Evolutionary conservation across 83 land plant genomes (phyloP), one percentile per base, ranked within the genome.

Genomic region (Diphasiastrum complanatum): DNA sequence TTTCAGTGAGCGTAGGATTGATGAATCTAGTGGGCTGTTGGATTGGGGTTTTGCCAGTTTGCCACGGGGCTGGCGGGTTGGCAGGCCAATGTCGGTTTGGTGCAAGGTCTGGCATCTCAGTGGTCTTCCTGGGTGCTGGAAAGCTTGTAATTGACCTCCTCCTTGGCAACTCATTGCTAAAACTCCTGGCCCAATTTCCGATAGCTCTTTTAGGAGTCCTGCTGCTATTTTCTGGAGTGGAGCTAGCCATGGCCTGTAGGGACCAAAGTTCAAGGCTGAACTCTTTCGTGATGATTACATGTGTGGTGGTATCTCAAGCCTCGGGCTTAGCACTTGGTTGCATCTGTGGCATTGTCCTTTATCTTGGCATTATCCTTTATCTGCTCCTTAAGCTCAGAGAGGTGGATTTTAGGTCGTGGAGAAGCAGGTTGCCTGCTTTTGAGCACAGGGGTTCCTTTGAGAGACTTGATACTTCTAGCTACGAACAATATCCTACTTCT

Each of bases 21-120:
- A 54, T 54, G 58, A 54, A 54, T 33, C 14, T 22, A 33, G 33
- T 54, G 10, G 58, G 58, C 10, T 54, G 58, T 33, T 54, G 58
- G 58, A 18, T 54, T 28, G 58, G 58, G 33, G 58, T 33, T 4
- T 6, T 54, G 10, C 58, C 58, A 28, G 58, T 54, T 25, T 54
- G 58, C 58, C 58, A 54, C n/a, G 58, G 58, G 16, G 58, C 58
- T 30, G 58, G 58, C 6, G 58, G 58, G 29, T 25, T 54, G 33
- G 58, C 58, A 22, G 58, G 58, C 10, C 58, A 54, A 33, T 54
- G 29, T 28, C 33, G 58, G n/a, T 54, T 54, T 28, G 58, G 58
- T 4, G 58, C 58, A 8, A 54, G 36, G 16, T 23, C 58, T 6
- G 58, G 58, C 10, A 5, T n/a, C 25, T 22, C 58, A 6, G 58